Base-by-base conservation (phyloP, 163 green algal genomes). In the Chlorella variabilis region DNA sequence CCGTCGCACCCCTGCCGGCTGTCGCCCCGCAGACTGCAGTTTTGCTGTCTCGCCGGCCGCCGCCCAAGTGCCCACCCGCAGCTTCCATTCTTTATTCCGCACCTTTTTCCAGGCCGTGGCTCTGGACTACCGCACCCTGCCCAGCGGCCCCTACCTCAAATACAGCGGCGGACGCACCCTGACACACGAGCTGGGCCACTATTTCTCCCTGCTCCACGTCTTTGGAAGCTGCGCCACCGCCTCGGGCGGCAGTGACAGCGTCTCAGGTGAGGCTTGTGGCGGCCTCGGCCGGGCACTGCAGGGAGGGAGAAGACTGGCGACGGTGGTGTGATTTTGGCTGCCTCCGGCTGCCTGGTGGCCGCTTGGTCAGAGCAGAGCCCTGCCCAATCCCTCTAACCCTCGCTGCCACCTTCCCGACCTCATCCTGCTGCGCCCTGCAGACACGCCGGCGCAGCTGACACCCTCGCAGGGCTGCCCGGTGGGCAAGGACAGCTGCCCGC, bases 111-210 rank as follows among this genome's bases (percentile, higher is more conserved):
- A 76, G 69, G 69, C 45, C 1, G 71, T 78, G 49, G 51, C 51
- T 2, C 25, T 78, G 13, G 71, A 78, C 71, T 78, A 45, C 51
- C 71, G 71, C 49, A 66, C 71, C 23, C 58, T 78, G 71, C 71
- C 71, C 23, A 48, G 71, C 6, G 71, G 71, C 9, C 51, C 71
- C 4, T 78, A 56, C 34, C 8, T 23, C 11, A 23, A 20, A 20
- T 78, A 56, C 71, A 66, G n/a, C n/a, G 15, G 21, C 3, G 71
- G 71, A 2, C 71, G 71, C 49, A 78, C 71, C 1, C 51, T 78
- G 27, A 78, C 71, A 8, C 71, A 78, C 34, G 71, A 78, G 49
- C 49, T 78, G 20, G 71, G 71, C 49, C 71, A 78, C 33, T 78
- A 54, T 49, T 66, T 78, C 25, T n/a, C 18, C 33, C 51, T 78